Percentiles rank a stretch among this genome's conserved stretches.
Conservation (phyloP, 1,139 yeast species). For the Candida glucosophila region DNA sequence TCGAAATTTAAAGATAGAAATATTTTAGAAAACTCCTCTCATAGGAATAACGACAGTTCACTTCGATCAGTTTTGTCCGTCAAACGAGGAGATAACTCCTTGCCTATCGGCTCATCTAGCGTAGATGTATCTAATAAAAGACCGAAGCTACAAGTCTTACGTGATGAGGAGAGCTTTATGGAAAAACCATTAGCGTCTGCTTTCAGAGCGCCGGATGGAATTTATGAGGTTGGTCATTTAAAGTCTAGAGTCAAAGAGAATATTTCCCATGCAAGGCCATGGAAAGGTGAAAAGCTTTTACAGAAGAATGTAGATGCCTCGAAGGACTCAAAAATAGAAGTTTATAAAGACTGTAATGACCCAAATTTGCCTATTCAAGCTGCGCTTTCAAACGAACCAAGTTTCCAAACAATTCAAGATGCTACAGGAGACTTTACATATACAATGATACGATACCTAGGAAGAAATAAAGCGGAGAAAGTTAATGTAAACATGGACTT, state of each 20-base stretch:
- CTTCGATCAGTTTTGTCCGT: conserved; percentile 14
- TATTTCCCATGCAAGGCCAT: conserved; percentile 43
- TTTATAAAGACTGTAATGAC: conserved; percentile 16
- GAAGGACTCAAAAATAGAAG: conserved; percentile 20
- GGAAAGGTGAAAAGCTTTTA: conserved; percentile 56
- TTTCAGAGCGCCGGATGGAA: conserved; percentile 14
- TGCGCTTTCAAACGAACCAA: conserved; percentile 1
- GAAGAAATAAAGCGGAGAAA: conserved; percentile 57
- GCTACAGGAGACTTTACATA: conserved; percentile 19
- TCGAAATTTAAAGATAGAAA: conserved; percentile 28
- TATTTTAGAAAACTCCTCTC: conserved; percentile 1
- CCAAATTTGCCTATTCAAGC: conserved; percentile 22
- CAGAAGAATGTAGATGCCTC: conserved; percentile 18
- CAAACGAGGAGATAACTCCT: conserved; percentile 15
- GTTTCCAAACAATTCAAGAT: conserved; percentile 1
- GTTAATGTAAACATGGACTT: conserved; percentile 55
- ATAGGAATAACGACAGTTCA: conserved; percentile 1
- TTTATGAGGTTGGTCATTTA: conserved; percentile 37
- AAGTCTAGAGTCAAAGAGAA: conserved; percentile 60
- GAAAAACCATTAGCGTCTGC: conserved; percentile 23
- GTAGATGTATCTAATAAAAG: conserved; percentile 9
- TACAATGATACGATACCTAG: conserved; percentile 45
- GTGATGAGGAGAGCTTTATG: conserved; percentile 15
- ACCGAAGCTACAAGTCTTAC: conserved; percentile 22
- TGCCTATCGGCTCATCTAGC: conserved; percentile 3